Conservation (phyloP, 2,329 filamentous ascomycete genomes). For the Tolypocladium capitatum region DNA sequence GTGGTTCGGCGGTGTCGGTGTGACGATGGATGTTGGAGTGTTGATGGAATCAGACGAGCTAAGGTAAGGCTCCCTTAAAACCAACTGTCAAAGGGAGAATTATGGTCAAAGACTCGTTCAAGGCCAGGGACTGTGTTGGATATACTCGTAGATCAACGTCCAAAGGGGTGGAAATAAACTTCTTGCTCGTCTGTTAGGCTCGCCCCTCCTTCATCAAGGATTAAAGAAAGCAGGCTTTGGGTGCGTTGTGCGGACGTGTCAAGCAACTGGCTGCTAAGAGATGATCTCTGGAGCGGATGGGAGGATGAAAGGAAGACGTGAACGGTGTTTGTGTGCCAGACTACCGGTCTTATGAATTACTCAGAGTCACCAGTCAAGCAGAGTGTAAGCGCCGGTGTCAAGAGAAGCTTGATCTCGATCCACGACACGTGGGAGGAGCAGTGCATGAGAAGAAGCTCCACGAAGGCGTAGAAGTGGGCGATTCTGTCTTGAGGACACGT, state of each 20-base stretch:
- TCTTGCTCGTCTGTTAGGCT: background rate
- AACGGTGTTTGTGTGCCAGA: background rate
- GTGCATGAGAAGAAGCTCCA: background rate
- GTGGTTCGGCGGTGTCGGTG: background rate
- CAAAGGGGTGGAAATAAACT: background rate
- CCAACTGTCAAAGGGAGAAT: no score
- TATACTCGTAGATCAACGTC: no score
- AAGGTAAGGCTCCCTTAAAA: background rate
- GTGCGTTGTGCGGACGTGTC: background rate
- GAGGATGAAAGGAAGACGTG: no score
- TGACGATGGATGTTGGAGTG: background rate
- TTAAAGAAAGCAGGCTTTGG: background rate
- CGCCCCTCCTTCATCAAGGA: background rate
- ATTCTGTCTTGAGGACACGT: no score
- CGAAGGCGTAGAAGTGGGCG: no score
- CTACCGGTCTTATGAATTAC: background rate
- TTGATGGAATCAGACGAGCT: background rate
- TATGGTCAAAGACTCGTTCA: no score
- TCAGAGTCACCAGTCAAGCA: background rate
- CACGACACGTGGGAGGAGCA: background rate
- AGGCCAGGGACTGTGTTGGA: no score
- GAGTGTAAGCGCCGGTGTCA: background rate
- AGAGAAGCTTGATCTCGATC: background rate
- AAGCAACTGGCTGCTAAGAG: background rate
- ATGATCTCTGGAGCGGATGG: background rate